A percentile compares a stretch with the other conserved stretches of the same genome.
phyloP scores from a whole-genome alignment of 306 rosid genomes.

The Lathyrus sativus region DNA sequence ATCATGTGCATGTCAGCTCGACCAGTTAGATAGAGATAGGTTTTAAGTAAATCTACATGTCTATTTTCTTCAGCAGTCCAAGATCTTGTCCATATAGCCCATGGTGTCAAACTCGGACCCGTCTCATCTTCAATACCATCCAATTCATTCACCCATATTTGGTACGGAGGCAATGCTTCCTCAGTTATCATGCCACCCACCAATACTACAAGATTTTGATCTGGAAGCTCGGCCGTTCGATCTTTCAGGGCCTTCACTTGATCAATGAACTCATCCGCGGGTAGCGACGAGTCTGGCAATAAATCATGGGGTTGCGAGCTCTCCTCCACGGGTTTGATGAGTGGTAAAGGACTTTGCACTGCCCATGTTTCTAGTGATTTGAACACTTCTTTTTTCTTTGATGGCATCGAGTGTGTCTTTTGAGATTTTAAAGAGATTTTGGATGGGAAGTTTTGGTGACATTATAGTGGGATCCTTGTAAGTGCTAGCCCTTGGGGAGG shows the following conservation, averaged over 20 bases:
- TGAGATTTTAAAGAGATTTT: background rate
- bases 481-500: background rate
- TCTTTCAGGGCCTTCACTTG: background rate
- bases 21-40: slow-evolving; percentile 3
- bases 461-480: background rate
- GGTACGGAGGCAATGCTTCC: slow-evolving; percentile 11
- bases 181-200: slow-evolving; percentile 17
- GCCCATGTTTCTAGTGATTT: slow-evolving; percentile 20
- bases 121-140: slow-evolving; percentile 1
- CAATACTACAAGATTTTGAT: background rate
- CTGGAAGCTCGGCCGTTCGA: slow-evolving; percentile 7
- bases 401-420: slow-evolving; percentile 12
- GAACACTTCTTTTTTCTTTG: slow-evolving; percentile 16
- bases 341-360: background rate
- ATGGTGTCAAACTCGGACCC: background rate
- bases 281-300: background rate
- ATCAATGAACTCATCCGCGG: background rate
- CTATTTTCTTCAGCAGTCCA: slow-evolving; percentile 9
- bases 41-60: slow-evolving; percentile 6
- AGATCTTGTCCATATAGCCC: slow-evolving; percentile 19
- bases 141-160: slow-evolving; percentile 3
- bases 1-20: background rate
- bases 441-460: background rate
- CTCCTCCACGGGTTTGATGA: background rate
- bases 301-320: slow-evolving; percentile 21